phyloP scores from a whole-genome alignment of 257 asterid species.

The Nemophila menziesii region DNA sequence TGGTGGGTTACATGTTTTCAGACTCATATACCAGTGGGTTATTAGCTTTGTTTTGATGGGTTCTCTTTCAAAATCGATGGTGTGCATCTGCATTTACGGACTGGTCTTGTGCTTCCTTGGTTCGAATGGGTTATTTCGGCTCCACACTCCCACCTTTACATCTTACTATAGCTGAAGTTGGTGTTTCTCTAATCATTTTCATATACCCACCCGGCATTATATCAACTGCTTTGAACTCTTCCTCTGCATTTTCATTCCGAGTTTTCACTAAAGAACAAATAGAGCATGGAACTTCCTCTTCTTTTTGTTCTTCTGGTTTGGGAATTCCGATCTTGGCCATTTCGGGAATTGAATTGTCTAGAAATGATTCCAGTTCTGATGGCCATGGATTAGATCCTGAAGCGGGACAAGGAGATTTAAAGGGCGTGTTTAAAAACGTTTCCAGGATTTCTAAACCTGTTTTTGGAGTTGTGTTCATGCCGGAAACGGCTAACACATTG shows the following conservation, averaged over 20 bases:
- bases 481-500: conserved; percentile 79
- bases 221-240: conserved; percentile 45
- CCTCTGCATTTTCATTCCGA: conserved; percentile 34
- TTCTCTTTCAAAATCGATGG: too few relatives aligned
- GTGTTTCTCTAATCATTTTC: conserved; percentile 59
- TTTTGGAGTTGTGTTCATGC: conserved; percentile 49
- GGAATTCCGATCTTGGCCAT: conserved; percentile 43
- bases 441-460: conserved; percentile 40
- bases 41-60: too few relatives aligned
- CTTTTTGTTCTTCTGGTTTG: background rate
- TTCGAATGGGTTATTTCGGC: too few relatives aligned
- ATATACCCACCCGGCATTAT: conserved; percentile 81
- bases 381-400: conserved; percentile 79
- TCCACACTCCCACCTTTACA: conserved; percentile 74
- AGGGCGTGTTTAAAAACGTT: conserved; percentile 48
- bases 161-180: conserved; percentile 76
- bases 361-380: conserved; percentile 41
- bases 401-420: conserved; percentile 87
- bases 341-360: conserved; percentile 40
- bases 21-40: too few relatives aligned
- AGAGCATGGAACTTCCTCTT: conserved; percentile 25
- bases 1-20: too few relatives aligned
- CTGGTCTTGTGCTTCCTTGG: too few relatives aligned
- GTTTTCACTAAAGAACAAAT: conserved; percentile 47
- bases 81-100: too few relatives aligned